phyloP scores from a whole-genome alignment of 2,329 filamentous ascomycete species.

The Dryadomyces sulphureus region DNA sequence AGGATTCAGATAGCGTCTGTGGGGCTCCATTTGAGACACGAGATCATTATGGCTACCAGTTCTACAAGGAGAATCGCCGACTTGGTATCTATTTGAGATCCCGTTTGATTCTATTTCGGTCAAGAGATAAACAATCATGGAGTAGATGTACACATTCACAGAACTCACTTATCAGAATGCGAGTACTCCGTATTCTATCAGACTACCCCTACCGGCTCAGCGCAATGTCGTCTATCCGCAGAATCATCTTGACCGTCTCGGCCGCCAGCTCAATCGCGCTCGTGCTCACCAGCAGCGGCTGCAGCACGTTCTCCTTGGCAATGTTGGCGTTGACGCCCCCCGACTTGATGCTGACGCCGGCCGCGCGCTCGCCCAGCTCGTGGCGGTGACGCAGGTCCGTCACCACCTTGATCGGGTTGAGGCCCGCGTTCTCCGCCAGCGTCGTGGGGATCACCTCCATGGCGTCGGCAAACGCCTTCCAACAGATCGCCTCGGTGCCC shows the following conservation, averaged over 20 bases:
- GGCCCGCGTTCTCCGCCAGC: slow-evolving; percentile 87
- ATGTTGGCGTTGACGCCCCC: slow-evolving; percentile 96
- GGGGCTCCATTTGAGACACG: no score
- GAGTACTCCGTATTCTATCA: no score
- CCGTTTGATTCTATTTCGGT: no score
- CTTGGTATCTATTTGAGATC: no score
- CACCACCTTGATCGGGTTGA: slow-evolving; percentile 98
- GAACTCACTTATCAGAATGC: no score
- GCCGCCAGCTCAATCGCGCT: slow-evolving; percentile 94
- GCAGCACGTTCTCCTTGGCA: slow-evolving; percentile 88
- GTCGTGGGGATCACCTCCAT: slow-evolving; percentile 96
- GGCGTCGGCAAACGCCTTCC: slow-evolving; percentile 96
- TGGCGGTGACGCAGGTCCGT: slow-evolving; percentile 90
- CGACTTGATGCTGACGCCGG: slow-evolving; percentile 95
- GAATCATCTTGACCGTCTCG: slow-evolving; percentile 94
- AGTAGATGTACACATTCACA: no score
- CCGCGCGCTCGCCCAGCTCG: slow-evolving; percentile 87
- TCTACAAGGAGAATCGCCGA: no score
- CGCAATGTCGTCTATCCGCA: slow-evolving; percentile 53
- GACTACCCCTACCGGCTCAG: slow-evolving; percentile 36
- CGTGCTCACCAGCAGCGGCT: slow-evolving; percentile 90
- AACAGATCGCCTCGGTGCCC: slow-evolving; percentile 94
- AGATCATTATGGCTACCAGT: no score
- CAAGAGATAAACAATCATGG: no score
- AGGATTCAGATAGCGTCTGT: no score